Evolutionary conservation across 305 asterid species (phyloP), one percentile per base, ranked within the genome.

Genomic region (Ajuga reptans): DNA sequence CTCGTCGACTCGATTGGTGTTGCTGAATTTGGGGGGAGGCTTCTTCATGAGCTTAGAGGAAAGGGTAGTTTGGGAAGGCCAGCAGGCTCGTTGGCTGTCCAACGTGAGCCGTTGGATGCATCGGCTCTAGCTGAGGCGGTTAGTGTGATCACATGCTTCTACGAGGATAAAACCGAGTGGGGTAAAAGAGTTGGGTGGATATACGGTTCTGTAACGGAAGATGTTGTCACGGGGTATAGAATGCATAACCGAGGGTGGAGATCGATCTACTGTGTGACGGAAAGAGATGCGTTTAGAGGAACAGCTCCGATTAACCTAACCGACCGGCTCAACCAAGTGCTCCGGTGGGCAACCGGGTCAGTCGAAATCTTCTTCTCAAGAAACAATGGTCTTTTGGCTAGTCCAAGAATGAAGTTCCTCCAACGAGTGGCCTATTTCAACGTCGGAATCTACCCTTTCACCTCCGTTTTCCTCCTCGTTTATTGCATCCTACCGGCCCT

Each of bases 201-300:
- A 10, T 92, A 92, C 36, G 98, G 96, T 1, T 92, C 98, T 0
- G 85, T 92, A 7, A 92, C 98, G 0, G 98, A 92, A 60, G 97
- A 90, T 14, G 95, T 92, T 0, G 98, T 92, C 12, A 92, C 97
- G 0, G 97, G 98, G 10, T 92, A 92, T 52, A 33, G 97, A 24
- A 92, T 90, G 98, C 98, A 92, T 57, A 90, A 90, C 64, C 57
- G 98, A 6, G 97, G 97, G 0, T 92, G 98, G 98, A 80, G 96
- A 64, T 90, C 97, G 1, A 79, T 92, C 0, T 92, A 92, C 37
- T 92, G 97, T 14, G 90, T 92, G 16, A 92, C 97, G 0, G 86
- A 88, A 47, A 45, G 96, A 9, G 98, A 92, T 15, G 96, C 98
- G 0, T 92, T 92, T 59, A 47, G 98, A 12, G 98, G 97, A 11